phyloP scores from a whole-genome alignment of 108 stramenopile genomes.

The Skeletonema menzelii region DNA sequence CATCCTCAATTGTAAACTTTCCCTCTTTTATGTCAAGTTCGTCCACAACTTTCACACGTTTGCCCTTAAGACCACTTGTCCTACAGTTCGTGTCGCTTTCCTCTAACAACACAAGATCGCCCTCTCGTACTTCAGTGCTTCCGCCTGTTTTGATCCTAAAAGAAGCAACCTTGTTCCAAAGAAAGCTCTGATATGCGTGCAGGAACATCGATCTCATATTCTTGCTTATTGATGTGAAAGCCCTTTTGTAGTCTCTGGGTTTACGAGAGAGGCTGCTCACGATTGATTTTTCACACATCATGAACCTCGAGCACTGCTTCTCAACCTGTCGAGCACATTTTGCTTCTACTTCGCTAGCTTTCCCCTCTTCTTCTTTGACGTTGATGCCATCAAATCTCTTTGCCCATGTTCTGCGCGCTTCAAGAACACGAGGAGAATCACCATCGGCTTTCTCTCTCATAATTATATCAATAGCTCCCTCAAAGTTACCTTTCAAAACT shows the following conservation, averaged over 20 bases:
- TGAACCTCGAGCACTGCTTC: conserved; percentile 58
- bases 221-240: conserved; percentile 77
- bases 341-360: conserved; percentile 54
- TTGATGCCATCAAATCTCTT: conserved; percentile 62
- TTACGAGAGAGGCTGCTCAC: conserved; percentile 58
- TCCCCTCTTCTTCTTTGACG: conserved; percentile 40
- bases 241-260: conserved; percentile 83
- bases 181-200: conserved; percentile 87
- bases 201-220: conserved; percentile 88
- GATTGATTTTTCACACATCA: conserved; percentile 73
- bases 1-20: conserved; percentile 71
- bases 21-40: conserved; percentile 62
- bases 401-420: conserved; percentile 70
- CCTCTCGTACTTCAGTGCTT: conserved; percentile 50
- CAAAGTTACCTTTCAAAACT: conserved; percentile 75
- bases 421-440: conserved; percentile 39
- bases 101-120: conserved; percentile 70
- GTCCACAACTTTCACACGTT: conserved; percentile 54
- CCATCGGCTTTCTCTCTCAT: conserved; percentile 80
- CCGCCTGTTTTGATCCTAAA: conserved; percentile 59
- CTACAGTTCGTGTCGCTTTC: conserved; percentile 45
- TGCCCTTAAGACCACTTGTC: conserved; percentile 55
- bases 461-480: conserved; percentile 78
- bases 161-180: conserved; percentile 83
- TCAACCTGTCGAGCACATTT: conserved; percentile 55